Conservation (phyloP, 352 stramenopile genomes). For the Phytopythium montanum region DNA sequence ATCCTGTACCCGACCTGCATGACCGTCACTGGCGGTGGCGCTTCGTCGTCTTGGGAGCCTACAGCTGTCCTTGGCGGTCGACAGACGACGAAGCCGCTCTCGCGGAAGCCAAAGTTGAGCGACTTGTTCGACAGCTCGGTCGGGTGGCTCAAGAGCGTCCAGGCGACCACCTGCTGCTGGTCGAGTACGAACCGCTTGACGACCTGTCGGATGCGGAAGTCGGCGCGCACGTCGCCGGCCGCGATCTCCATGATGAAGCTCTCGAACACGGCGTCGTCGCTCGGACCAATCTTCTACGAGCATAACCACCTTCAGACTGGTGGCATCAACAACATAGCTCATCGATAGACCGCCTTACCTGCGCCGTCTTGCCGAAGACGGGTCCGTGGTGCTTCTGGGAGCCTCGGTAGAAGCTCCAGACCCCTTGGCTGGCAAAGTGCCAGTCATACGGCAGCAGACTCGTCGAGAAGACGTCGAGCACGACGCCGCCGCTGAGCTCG, state of each 20-base stretch:
- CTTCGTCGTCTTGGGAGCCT: not conserved
- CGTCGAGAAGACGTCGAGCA: constrained; percentile 31
- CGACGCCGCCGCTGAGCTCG: constrained; percentile 21
- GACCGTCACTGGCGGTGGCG: not conserved
- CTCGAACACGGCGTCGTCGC: constrained; percentile 39
- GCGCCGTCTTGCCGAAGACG: constrained; percentile 23
- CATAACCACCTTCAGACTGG: not conserved
- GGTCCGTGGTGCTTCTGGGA: constrained; percentile 26
- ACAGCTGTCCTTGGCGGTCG: not conserved
- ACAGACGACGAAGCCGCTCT: constrained; percentile 9
- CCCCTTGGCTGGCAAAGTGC: constrained; percentile 13
- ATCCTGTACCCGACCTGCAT: constrained; percentile 5
- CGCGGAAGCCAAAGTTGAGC: constrained; percentile 4
- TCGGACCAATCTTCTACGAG: not conserved
- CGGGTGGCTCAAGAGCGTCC: constrained; percentile 12
- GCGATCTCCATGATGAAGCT: constrained; percentile 48
- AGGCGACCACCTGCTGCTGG: constrained; percentile 49
- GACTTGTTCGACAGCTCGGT: not conserved
- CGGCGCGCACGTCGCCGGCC: constrained; percentile 35
- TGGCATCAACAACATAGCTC: not conserved
- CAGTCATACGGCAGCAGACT: constrained; percentile 30
- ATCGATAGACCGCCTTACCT: constrained; percentile 12
- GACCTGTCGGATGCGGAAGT: constrained; percentile 52
- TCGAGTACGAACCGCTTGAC: constrained; percentile 44
- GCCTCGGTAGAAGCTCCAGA: constrained; percentile 30